Percentiles rank a stretch among this genome's conserved stretches.
These are phyloP conservation scores for Peltaster fructicola DNA, from an alignment of 2,329 filamentous ascomycete species.

Conservation along the genomic window DNA sequence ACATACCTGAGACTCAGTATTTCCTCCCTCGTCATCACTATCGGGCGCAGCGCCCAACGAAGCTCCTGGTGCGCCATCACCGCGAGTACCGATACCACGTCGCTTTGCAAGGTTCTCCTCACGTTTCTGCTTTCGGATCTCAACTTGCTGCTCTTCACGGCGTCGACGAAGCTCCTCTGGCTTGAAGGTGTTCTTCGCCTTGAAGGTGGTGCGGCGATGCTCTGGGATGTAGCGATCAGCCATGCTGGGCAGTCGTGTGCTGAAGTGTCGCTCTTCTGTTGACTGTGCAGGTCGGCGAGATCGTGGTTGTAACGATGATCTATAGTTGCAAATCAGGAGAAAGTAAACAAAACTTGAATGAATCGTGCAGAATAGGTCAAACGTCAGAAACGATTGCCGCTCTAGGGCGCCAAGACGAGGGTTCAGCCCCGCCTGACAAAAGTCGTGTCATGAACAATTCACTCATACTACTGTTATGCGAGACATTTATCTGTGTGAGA, in stretches of 20 bases:
- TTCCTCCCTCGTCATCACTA: conserved; percentile 91
- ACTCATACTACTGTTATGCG: too few relatives aligned
- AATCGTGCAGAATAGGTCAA: too few relatives aligned
- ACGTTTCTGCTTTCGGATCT: conserved; percentile 96
- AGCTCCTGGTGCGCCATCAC: conserved; percentile 54
- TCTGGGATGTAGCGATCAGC: conserved; percentile 98
- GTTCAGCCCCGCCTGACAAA: too few relatives aligned
- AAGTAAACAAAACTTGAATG: too few relatives aligned
- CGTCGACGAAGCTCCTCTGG: conserved; percentile 95
- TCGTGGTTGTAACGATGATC: too few relatives aligned
- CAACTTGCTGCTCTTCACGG: conserved; percentile 96
- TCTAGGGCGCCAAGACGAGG: too few relatives aligned
- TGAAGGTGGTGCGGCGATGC: conserved; percentile 97
- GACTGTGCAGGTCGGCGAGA: too few relatives aligned
- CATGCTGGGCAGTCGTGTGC: conserved; percentile 42
- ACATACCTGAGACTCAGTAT: conserved; percentile 84
- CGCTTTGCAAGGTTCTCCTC: conserved; percentile 98
- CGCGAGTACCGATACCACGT: conserved; percentile 70
- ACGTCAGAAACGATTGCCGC: too few relatives aligned
- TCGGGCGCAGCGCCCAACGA: conserved; percentile 77
- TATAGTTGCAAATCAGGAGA: too few relatives aligned
- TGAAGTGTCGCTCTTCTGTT: conserved; percentile 2
- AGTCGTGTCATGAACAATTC: too few relatives aligned
- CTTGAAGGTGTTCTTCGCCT: conserved; percentile 98
- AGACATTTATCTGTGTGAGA: too few relatives aligned